Base-by-base conservation (phyloP, 164 flowering plant genomes). In the Warburgia ugandensis region DNA sequence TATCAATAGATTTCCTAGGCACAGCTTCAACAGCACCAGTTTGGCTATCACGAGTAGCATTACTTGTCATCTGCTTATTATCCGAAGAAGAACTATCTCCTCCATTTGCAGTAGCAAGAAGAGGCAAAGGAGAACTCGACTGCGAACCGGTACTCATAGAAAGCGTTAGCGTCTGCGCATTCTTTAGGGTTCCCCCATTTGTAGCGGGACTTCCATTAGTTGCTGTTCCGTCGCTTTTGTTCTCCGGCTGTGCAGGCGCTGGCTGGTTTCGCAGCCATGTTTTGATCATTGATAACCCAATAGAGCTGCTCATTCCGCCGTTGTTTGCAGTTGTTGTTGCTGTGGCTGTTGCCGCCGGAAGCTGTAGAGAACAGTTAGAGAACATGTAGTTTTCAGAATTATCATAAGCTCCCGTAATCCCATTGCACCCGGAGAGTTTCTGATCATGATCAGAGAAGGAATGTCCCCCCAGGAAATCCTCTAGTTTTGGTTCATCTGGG, bases 261-360 rank as follows among this genome's bases (percentile, higher is more conserved):
- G 81, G 70, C 39, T 86, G 83, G 68, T 76, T 86, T n/a, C 97
- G 72, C 65, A 90, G 52, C 95, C 95, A 90, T 19, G 87, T 73
- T 64, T 86, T 90, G 57, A 90, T 86, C 94, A 82, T 86, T 10
- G 97, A 89, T 22, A 89, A 59, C 5, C 94, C 94, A 8, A 84
- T 71, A 12, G 76, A 70, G 49, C 57, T 72, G 45, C 28, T 58
- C 37, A 42, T 56, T 14, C 16, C 31, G 35, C n/a, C n/a, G 7
- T 13, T 29, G 14, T 17, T 35, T n/a, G 14, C 39, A 11, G 31
- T 13, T 16, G 56, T 35, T 2, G 28, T 40, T 3, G 39, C 36
- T 0, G 55, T n/a, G 7, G 35, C n/a, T n/a, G n/a, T n/a, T n/a
- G n/a, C 61, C 1, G 71, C 40, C 0, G 72, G 75, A 17, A 64